Conservation (phyloP, 371 early-diverging fungal genomes). For the Rozella allomycis region DNA sequence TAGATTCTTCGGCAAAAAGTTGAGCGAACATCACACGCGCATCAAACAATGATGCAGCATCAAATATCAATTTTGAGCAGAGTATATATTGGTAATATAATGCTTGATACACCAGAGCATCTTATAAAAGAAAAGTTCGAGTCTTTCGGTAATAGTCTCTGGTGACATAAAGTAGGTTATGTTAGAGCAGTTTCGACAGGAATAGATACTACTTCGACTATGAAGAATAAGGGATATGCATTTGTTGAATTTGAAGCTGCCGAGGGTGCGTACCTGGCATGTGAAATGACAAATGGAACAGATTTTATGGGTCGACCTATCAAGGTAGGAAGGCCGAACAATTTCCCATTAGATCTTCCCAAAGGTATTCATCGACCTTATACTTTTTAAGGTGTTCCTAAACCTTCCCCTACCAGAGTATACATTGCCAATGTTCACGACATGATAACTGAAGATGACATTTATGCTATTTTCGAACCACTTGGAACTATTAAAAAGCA, state of each 20-base stretch:
- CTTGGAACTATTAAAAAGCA: slow-evolving; percentile 44
- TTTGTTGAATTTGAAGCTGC: slow-evolving; percentile 66
- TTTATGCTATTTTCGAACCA: slow-evolving; percentile 42
- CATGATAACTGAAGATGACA: slow-evolving; percentile 37
- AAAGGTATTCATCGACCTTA: too few species aligned
- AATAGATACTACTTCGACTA: slow-evolving; percentile 34
- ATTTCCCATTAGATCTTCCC: slow-evolving; percentile 21
- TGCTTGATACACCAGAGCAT: too few species aligned
- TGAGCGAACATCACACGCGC: too few species aligned
- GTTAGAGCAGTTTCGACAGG: slow-evolving; percentile 47
- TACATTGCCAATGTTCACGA: slow-evolving; percentile 56
- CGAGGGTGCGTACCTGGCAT: slow-evolving; percentile 48
- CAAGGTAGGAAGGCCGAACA: slow-evolving; percentile 41
- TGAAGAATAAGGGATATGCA: slow-evolving; percentile 61
- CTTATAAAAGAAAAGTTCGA: too few species aligned
- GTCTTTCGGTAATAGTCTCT: too few species aligned
- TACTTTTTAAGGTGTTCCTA: slow-evolving; percentile 16
- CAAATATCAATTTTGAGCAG: too few species aligned
- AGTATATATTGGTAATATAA: too few species aligned
- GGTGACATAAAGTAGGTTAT: too few species aligned
- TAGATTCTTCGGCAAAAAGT: too few species aligned
- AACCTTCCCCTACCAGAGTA: slow-evolving; percentile 29
- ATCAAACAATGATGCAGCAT: too few species aligned
- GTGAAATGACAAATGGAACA: slow-evolving; percentile 37
- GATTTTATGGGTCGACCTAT: slow-evolving; percentile 37